These are phyloP conservation scores for Malbranchea zuffiana DNA, from an alignment of 2,329 filamentous ascomycete genomes.

Conservation along the genomic window DNA sequence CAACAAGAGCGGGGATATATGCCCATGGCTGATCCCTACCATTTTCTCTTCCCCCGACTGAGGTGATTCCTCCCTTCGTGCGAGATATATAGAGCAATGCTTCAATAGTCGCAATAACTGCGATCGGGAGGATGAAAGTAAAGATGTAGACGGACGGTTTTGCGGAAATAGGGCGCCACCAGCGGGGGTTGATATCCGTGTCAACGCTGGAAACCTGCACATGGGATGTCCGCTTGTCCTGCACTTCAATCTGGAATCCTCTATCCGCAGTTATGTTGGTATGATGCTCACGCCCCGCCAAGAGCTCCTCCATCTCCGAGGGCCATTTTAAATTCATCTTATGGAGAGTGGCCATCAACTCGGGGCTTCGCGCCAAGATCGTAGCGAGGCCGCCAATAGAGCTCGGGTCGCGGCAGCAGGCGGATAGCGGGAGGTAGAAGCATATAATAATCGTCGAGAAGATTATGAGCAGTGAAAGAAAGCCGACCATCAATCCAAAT, in stretches of 20 bases:
- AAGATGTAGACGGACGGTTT: constrained; percentile 1
- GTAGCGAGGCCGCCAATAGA: constrained; percentile 9
- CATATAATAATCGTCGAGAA: constrained; percentile 1
- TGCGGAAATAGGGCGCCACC: constrained; percentile 9
- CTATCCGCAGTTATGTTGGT: constrained; percentile 2
- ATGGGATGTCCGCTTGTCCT: constrained; percentile 6
- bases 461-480: constrained; percentile 6
- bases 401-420: constrained; percentile 6
- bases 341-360: constrained; percentile 7
- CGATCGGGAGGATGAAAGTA: constrained; percentile 6
- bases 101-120: constrained; percentile 7
- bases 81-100: constrained; percentile 4
- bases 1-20: constrained; percentile 17
- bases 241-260: constrained; percentile 6
- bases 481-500: constrained; percentile 8
- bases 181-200: constrained; percentile 3
- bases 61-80: constrained; percentile 1
- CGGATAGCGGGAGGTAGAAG: constrained; percentile 8
- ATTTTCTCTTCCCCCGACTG: constrained; percentile 17
- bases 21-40: constrained; percentile 17
- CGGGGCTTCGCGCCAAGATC: constrained; percentile 8
- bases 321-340: constrained; percentile 7
- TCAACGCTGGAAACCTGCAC: constrained; percentile 1
- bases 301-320: constrained; percentile 7
- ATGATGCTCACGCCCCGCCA: constrained; percentile 1